Conservation (phyloP, 208 protist species). For the Trichomonas gallinae region DNA sequence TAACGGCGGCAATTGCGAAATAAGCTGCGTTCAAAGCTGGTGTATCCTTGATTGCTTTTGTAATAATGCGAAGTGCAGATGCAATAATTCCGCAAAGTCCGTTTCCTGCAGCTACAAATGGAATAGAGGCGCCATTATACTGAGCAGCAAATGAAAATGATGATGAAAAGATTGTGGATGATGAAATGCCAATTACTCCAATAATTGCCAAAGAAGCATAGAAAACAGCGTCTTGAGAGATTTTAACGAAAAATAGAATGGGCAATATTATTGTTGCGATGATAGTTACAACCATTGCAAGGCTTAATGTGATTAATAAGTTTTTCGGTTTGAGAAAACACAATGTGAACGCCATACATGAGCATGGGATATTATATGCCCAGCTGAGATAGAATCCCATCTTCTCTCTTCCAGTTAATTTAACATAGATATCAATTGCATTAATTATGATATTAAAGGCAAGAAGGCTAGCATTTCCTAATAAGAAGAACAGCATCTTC, state of each 20-base stretch:
- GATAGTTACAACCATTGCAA: neutral
- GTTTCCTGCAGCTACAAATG: neutral
- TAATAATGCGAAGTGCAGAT: neutral
- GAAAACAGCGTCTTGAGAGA: neutral
- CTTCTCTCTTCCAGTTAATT: neutral
- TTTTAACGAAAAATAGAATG: too few relatives aligned
- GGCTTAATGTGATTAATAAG: neutral
- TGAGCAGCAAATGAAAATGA: neutral
- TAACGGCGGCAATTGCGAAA: neutral
- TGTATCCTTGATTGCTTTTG: neutral
- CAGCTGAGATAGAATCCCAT: neutral
- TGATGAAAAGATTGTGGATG: neutral
- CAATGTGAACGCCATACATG: neutral
- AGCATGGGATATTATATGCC: neutral
- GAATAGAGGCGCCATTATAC: neutral
- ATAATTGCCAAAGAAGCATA: neutral
- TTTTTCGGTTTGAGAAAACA: neutral
- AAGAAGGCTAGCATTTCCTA: neutral
- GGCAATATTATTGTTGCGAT: too few relatives aligned
- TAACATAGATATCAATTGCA: neutral
- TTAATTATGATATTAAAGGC: constrained; percentile 6
- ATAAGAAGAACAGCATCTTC: neutral
- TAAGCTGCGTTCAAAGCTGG: neutral
- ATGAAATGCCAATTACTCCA: neutral
- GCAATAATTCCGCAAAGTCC: neutral